Evolutionary conservation across 2,329 filamentous ascomycete species (phyloP).

Genomic region (Myriangium duriaei): DNA sequence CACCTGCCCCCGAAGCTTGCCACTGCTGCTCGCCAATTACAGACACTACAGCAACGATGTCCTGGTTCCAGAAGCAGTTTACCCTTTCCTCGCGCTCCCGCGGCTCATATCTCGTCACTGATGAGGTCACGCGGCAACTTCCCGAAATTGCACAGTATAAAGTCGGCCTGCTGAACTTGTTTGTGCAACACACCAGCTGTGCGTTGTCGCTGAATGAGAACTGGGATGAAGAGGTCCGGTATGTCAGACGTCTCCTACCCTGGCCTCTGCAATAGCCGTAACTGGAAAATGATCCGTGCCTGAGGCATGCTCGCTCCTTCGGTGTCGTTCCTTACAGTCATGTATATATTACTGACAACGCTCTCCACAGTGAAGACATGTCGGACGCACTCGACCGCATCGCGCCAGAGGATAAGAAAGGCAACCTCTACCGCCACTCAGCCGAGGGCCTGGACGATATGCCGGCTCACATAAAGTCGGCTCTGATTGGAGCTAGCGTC

Average conservation of each 20-base stretch:
- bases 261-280: background rate
- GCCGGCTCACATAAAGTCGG: conserved; percentile 94
- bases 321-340: background rate
- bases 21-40: conserved; percentile 21
- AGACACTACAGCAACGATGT: conserved; percentile 25
- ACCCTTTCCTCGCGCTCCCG: conserved; percentile 62
- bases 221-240: conserved; percentile 68
- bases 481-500: conserved; percentile 76
- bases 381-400: conserved; percentile 84
- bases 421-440: conserved; percentile 66
- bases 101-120: conserved; percentile 82
- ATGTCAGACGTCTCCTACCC: conserved; percentile 2
- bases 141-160: conserved; percentile 77
- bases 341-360: background rate
- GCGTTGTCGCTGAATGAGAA: conserved; percentile 91
- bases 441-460: conserved; percentile 88
- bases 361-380: conserved; percentile 56
- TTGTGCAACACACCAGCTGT: conserved; percentile 90
- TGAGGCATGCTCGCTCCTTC: background rate
- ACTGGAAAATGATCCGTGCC: background rate
- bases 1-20: conserved; percentile 19
- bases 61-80: conserved; percentile 78
- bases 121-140: conserved; percentile 55
- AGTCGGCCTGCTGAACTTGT: conserved; percentile 74
- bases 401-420: conserved; percentile 60